Base-by-base conservation (phyloP, 768 basidiomycete genomes). In the Antrodiella citrinella region DNA sequence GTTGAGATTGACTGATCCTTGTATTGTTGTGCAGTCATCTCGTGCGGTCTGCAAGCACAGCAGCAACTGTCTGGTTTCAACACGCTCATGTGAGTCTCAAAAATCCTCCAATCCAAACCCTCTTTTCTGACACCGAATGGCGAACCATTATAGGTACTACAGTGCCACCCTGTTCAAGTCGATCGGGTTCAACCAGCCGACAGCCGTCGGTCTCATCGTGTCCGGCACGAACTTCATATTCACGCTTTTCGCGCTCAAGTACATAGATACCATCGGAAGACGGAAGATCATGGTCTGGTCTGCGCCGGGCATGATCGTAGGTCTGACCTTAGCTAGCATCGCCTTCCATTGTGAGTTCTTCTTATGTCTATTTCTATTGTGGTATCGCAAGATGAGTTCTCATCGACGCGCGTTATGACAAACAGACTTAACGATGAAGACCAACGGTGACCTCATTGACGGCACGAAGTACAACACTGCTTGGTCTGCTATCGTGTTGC, bases 31-130 rank as follows among this genome's bases (percentile, higher is more conserved):
- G 11, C 50, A 87, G 84, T 86, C 54, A 73, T 91, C 12, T 84
- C 78, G 9, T 86, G 85, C 60, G 88, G 84, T 41, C 78, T 91
- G 65, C 88, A 91, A 67, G 86, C 84, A 0, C 83, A 81, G 65
- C 89, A 92, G 60, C 89, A 91, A 61, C 72, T 91, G 0, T 90
- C 81, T 53, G 89, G 89, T 1, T 90, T 89, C 72, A 90, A 91
- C 59, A 87, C 88, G 0, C 74, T 89, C 51, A 80, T 81, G 77
- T 80, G 49, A n/a, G 20, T 7, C n/a, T n/a, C n/a, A n/a, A n/a
- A n/a, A n/a, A 35, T 35, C 15, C 15, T 2, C 11, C 4, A 13
- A 12, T 19, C 22, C 19, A 15, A 35, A 35, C 7, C 19, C n/a
- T 4, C 30, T 15, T 20, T 12, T 4, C 19, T 13, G 9, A 0